A percentile compares a stretch with the other conserved stretches of the same genome.
These are phyloP conservation scores for Tolypocladium pustulatum DNA, from an alignment of 2,329 filamentous ascomycete species.

Conservation along the genomic window DNA sequence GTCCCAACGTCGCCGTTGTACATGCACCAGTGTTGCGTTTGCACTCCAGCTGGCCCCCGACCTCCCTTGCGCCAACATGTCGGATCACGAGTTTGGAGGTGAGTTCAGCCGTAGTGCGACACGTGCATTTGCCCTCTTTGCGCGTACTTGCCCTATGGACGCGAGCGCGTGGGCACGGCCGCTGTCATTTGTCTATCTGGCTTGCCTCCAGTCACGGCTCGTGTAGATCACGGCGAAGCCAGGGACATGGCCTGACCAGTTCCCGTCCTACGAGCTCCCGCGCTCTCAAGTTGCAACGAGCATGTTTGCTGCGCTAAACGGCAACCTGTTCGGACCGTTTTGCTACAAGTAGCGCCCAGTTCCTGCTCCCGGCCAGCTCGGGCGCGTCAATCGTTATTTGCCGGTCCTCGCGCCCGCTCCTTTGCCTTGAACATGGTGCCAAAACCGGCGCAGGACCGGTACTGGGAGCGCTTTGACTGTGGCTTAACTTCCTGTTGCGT, in stretches of 20 bases:
- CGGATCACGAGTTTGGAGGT: conserved; percentile 57
- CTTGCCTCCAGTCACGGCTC: not conserved
- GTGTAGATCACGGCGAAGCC: not conserved
- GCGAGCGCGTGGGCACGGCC: not conserved
- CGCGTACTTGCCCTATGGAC: not conserved
- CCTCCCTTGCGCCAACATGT: conserved; percentile 33
- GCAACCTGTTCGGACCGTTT: conserved; percentile 1
- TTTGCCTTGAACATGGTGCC: not conserved
- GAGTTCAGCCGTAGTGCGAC: conserved; percentile 17
- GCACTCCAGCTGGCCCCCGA: not conserved
- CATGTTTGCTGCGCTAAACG: not conserved
- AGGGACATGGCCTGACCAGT: not conserved
- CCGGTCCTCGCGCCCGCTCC: not conserved
- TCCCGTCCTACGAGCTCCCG: not conserved
- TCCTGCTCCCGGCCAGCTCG: not conserved
- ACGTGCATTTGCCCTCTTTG: not conserved
- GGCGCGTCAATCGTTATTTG: not conserved
- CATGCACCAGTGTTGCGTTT: not conserved
- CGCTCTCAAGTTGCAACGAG: not conserved
- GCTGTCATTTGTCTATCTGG: not conserved
- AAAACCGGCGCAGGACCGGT: conserved; percentile 11
- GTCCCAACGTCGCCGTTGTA: not conserved
- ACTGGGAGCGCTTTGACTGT: conserved; percentile 15
- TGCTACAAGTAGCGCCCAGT: not conserved
- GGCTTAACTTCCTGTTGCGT: conserved; percentile 9